Conservation (phyloP, 345 rosid genomes). For the Isatis tinctoria region DNA sequence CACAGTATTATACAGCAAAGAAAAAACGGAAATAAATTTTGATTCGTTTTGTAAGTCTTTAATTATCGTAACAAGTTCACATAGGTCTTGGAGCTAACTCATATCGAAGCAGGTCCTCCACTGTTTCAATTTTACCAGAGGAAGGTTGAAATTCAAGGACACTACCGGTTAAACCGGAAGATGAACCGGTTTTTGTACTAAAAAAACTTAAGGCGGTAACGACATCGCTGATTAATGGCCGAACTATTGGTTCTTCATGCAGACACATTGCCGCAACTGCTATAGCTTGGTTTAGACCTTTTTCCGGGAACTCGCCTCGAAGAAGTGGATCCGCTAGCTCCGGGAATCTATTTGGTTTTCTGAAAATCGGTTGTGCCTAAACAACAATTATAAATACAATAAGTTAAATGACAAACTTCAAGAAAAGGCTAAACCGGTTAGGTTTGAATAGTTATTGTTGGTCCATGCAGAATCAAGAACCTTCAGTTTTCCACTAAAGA, state of each 20-base stretch:
- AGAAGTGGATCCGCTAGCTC: slow-evolving; percentile 67
- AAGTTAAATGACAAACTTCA: not conserved
- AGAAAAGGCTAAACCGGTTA: not conserved
- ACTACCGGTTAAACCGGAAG: not conserved
- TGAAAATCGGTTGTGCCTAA: slow-evolving; percentile 67
- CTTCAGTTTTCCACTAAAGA: not conserved
- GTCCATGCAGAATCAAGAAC: not conserved
- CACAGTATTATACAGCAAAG: not conserved
- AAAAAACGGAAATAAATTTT: not conserved
- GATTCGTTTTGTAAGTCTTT: not conserved
- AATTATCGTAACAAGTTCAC: not conserved
- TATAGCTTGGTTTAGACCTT: slow-evolving; percentile 56
- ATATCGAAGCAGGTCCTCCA: slow-evolving; percentile 1
- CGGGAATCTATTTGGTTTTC: slow-evolving; percentile 45
- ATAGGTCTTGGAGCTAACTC: not conserved
- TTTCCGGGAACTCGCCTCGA: slow-evolving; percentile 41
- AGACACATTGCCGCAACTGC: slow-evolving; percentile 84
- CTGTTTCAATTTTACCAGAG: not conserved
- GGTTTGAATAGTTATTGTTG: not conserved
- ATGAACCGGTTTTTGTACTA: slow-evolving; percentile 16
- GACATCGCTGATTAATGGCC: slow-evolving; percentile 70
- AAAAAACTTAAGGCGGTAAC: slow-evolving; percentile 63
- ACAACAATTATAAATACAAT: not conserved
- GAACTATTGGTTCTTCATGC: slow-evolving; percentile 56
- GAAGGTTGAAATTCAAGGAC: not conserved